These are phyloP conservation scores for Pneumocystis oryctolagi DNA, from an alignment of 1,139 yeast species.

Conservation along the genomic window DNA sequence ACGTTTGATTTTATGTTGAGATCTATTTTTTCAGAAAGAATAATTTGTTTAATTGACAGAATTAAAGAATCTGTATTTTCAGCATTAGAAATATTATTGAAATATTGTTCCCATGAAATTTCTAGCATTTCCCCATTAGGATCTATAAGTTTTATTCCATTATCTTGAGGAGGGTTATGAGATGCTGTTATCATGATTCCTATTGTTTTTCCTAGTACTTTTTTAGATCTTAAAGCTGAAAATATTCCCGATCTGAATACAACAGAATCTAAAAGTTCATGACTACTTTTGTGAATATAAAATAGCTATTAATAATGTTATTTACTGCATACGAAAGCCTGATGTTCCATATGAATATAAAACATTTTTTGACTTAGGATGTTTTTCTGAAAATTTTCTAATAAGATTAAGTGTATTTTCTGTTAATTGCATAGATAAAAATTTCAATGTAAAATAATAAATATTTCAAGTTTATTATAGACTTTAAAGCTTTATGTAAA, in stretches of 20 bases:
- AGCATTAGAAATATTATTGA: constrained; percentile 68
- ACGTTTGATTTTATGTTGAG: constrained; percentile 28
- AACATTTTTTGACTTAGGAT: constrained; percentile 28
- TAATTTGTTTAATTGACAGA: constrained; percentile 19
- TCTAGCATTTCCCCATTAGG: constrained; percentile 31
- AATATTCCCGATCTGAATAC: constrained; percentile 71
- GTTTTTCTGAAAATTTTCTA: not conserved
- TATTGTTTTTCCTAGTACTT: constrained; percentile 49
- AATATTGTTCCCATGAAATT: constrained; percentile 60
- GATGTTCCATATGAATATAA: constrained; percentile 79
- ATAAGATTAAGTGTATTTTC: not conserved
- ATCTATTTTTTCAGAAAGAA: constrained; percentile 31
- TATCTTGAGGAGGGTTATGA: constrained; percentile 88
- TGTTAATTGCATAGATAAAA: not conserved
- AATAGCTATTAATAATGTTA: not conserved
- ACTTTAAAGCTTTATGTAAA: too few relatives aligned
- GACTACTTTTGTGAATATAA: constrained; percentile 20
- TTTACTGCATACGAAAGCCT: constrained; percentile 62
- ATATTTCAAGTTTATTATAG: too few relatives aligned
- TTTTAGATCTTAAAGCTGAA: constrained; percentile 68
- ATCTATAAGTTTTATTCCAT: constrained; percentile 91
- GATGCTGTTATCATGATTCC: constrained; percentile 96
- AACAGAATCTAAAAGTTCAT: constrained; percentile 59
- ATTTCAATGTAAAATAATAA: too few relatives aligned
- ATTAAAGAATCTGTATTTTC: constrained; percentile 26